A percentile compares a stretch with the other conserved stretches of the same genome.
Evolutionary conservation across 2,329 filamentous ascomycete species (phyloP).

Genomic region (Stagonosporopsis tanaceti): DNA sequence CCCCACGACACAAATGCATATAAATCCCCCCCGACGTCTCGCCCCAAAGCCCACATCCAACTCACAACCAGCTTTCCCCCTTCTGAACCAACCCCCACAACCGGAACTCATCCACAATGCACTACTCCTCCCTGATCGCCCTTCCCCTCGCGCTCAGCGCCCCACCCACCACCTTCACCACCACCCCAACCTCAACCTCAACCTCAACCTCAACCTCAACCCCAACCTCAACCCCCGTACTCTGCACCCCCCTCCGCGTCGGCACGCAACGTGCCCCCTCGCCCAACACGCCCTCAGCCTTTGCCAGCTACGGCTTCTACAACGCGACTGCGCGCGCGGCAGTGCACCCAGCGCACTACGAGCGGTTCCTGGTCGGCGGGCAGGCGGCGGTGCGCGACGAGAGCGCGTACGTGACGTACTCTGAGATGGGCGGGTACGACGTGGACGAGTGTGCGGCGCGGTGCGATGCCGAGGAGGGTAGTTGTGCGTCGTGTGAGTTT

Average conservation of each 20-base stretch:
- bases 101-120: background rate
- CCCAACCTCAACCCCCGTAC: background rate
- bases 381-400: background rate
- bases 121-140: background rate
- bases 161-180: background rate
- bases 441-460: background rate
- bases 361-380: background rate
- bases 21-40: background rate
- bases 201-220: no score
- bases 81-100: background rate
- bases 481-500: slow-evolving; percentile 7
- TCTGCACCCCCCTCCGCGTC: background rate
- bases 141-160: background rate
- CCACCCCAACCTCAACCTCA: background rate
- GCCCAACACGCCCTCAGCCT: slow-evolving; percentile 5
- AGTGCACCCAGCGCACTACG: background rate
- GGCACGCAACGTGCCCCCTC: background rate
- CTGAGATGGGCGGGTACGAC: background rate
- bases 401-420: background rate
- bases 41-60: background rate
- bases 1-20: no score
- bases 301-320: slow-evolving; percentile 1
- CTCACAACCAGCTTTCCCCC: background rate
- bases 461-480: background rate
- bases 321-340: background rate